Base-by-base conservation (phyloP, 345 rosid genomes). In the Brassica juncea region DNA sequence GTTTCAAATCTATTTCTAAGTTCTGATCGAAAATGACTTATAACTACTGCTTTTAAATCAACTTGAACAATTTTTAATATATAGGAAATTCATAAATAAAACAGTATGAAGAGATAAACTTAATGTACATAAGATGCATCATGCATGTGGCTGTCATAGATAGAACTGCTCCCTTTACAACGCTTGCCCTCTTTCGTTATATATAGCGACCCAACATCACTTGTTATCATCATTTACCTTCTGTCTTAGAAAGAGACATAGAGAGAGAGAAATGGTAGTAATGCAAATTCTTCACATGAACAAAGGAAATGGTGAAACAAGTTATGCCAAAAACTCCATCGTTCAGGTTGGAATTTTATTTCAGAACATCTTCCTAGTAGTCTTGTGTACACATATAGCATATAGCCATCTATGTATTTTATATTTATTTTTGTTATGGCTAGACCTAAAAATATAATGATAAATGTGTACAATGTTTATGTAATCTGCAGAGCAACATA, bases 221-320 rank as follows among this genome's bases (percentile, higher is more conserved):
- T 75, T 59, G 11, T 72, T 44, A 31, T 75, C 63, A 66, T 81
- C 80, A 81, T 27, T 39, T 44, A 80, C 70, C 44, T 75, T 66
- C 64, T 57, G 59, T 66, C 37, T 67, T 60, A 77, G 7, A 61
- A 6, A 77, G 11, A 73, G 32, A 72, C 9, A 60, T 0, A 72
- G 34, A 32, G 64, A 74, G 64, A 74, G 58, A 66, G 12, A 70
- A 8, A 86, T 84, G 89, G 91, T 84, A 69, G 84, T 76, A n/a
- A 39, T 72, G 80, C 80, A 77, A 76, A 76, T 81, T 8, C 87
- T 87, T 73, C 94, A 86, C 83, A 91, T 91, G 95, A 91, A 93
- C 85, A 77, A 81, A 81, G 98, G 98, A 42, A 77, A 85, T 74
- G 97, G 92, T 23, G 93, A 91, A 63, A 85, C 86, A 6, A 93